Evolutionary conservation across 768 basidiomycete genomes (phyloP), one percentile per base, ranked within the genome.

Genomic region (Hygrophoropsis aurantiaca): DNA sequence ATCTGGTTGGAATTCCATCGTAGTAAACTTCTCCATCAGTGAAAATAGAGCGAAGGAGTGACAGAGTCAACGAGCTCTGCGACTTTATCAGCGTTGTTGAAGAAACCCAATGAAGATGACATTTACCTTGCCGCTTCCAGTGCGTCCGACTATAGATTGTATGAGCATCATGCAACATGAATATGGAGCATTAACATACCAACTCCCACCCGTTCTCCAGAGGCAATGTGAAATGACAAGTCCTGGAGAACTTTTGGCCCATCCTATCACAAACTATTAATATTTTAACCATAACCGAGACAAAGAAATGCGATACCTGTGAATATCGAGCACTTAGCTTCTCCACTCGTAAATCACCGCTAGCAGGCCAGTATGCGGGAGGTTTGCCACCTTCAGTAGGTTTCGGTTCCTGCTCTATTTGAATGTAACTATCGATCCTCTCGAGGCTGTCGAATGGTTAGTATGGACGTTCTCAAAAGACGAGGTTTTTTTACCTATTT

Each of bases 331-430:
- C 82, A 11, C 70, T 74, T 4, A 84, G 63, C 24, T 75, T 70
- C 49, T 83, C 74, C 2, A 81, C 74, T 3, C 62, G 55, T 16
- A 84, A 64, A 11, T 71, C 64, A 1, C 82, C 82, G 21, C 75
- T 77, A 1, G 81, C 69, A 5, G 82, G 82, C 82, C 82, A 85
- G 47, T 81, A 77, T 0, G 82, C 82, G 4, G 82, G 81, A 3
- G 82, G 82, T 15, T 71, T 57, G 3, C 74, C 74, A 5, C 64
- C 51, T 21, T 62, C 51, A 0, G 68, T 68, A 1, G 72, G 52
- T 43, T 68, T 65, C 0, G 73, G 71, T 57, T 84, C 82, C 49
- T 79, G 78, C 40, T 81, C 80, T 33, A 81, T 78, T 15, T 68
- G 60, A 26, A 82, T 59, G 55, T 82, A 84, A 39, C 75, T 75